Base-by-base conservation (phyloP, 2,329 filamentous ascomycete genomes). In the Fusarium annulatum region DNA sequence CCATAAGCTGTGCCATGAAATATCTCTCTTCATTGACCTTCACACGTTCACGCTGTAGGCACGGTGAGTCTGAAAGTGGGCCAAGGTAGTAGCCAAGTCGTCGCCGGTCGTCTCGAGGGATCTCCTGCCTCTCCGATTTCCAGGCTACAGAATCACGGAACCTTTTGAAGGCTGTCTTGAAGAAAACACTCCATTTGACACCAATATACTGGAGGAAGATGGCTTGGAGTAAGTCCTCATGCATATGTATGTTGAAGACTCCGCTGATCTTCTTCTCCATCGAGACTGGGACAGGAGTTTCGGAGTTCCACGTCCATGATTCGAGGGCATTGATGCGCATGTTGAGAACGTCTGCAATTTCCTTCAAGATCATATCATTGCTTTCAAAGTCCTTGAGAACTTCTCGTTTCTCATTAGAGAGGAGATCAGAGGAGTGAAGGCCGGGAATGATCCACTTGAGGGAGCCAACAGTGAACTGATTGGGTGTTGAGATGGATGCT, bases 261-360 rank as follows among this genome's bases (percentile, higher is more conserved):
- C 86, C 86, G 19, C 80, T 87, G 34, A 88, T 83, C 64, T 86
- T 85, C n/a, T 85, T 83, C 19, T 83, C 82, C 76, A 85, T 83
- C 69, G 85, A 80, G 1, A 87, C 76, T 0, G 78, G 76, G 1
- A 88, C 81, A 7, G 81, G 80, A 0, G 80, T 73, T 2, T 83
- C 83, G 0, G 77, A 66, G 36, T 67, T 79, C 87, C 87, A 89
- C 0, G 82, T 80, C 86, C 87, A 88, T 7, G 79, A 79, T 7
- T 82, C 78, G 3, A 88, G 75, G 1, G 82, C 80, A 6, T 83
- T 78, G 10, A 88, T 80, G 19, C 86, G 82, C 83, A 88, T 87
- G 69, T 88, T 88, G 56, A 88, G 81, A 4, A 88, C 86, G 62
- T 88, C 86, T 1, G 85, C 83, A 19, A 89, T 83, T 76, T 89